These are phyloP conservation scores for Fusarium sterilihyphosum DNA, from an alignment of 2,329 filamentous ascomycete genomes.

Conservation along the genomic window DNA sequence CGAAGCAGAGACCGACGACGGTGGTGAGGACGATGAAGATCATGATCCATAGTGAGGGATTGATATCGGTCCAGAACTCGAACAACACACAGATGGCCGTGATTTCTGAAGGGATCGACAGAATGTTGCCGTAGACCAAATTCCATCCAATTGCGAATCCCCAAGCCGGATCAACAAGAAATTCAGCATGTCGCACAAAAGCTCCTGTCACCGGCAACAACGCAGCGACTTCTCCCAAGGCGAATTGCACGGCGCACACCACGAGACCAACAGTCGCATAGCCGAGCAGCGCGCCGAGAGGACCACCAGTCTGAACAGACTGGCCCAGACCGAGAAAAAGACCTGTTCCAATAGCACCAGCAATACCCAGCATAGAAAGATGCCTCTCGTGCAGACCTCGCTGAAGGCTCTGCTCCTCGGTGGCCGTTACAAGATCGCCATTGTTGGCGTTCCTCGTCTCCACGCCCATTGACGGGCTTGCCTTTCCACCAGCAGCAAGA, in stretches of 20 bases:
- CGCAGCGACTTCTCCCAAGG: conserved; percentile 62
- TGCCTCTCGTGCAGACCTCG: conserved; percentile 46
- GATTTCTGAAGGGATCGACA: conserved; percentile 63
- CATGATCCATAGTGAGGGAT: conserved; percentile 41
- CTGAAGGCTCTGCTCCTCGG: conserved; percentile 37
- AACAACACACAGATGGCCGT: conserved; percentile 54
- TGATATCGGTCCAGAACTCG: conserved; percentile 51
- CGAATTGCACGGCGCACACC: conserved; percentile 59
- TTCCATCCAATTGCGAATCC: conserved; percentile 64
- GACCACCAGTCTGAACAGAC: conserved; percentile 52
- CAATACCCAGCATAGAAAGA: conserved; percentile 63
- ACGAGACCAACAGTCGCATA: conserved; percentile 55
- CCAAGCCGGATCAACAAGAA: conserved; percentile 64
- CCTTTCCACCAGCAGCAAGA: conserved; percentile 14
- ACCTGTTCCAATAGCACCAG: conserved; percentile 61
- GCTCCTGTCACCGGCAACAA: conserved; percentile 59
- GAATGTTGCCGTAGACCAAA: conserved; percentile 61
- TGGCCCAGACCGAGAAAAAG: conserved; percentile 51
- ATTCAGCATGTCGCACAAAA: conserved; percentile 60
- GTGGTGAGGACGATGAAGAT: conserved; percentile 40
- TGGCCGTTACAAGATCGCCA: conserved; percentile 38
- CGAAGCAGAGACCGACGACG: conserved; percentile 54
- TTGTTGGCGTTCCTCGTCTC: neutral
- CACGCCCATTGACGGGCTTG: conserved; percentile 3
- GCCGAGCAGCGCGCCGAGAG: conserved; percentile 56